Percentiles rank a stretch among this genome's conserved stretches.
Conservation (phyloP, 352 stramenopile species). For the Phytopythium chamaehyphon region DNA sequence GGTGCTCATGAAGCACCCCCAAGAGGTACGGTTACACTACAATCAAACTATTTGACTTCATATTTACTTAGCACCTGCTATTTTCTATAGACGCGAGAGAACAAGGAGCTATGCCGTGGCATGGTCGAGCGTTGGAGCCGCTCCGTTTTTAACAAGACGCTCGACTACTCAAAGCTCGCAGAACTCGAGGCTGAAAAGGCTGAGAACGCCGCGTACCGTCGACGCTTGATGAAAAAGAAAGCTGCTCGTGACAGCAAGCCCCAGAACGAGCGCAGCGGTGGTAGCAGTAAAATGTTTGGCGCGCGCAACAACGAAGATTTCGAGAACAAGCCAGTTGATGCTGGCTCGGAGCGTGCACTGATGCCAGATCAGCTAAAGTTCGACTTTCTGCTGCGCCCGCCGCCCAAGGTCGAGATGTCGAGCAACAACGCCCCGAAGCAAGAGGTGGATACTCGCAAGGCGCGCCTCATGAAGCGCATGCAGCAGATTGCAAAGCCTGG, state of each 20-base stretch:
- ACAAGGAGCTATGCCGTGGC: conserved; percentile 84
- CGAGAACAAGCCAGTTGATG: conserved; percentile 22
- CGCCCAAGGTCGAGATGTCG: conserved; percentile 76
- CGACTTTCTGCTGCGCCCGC: conserved; percentile 79
- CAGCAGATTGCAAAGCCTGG: conserved; percentile 77
- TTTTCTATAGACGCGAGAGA: conserved; percentile 55
- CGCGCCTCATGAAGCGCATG: conserved; percentile 83
- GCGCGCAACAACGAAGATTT: conserved; percentile 17
- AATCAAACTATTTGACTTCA: not conserved
- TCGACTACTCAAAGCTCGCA: conserved; percentile 83
- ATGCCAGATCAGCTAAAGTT: conserved; percentile 74
- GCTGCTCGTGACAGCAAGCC: conserved; percentile 13
- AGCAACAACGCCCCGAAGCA: conserved; percentile 53
- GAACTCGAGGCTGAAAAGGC: conserved; percentile 85
- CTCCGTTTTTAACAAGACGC: conserved; percentile 86
- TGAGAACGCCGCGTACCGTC: conserved; percentile 70
- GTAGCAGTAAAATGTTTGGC: conserved; percentile 52
- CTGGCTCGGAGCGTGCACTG: conserved; percentile 58
- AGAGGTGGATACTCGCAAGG: conserved; percentile 76
- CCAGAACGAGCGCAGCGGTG: conserved; percentile 24
- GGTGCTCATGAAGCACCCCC: conserved; percentile 83
- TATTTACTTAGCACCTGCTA: not conserved
- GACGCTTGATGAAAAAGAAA: conserved; percentile 50
- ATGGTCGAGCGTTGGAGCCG: conserved; percentile 86
- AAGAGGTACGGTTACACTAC: conserved; percentile 46